Percentiles rank a stretch among this genome's conserved stretches.
Conservation (phyloP, 768 basidiomycete genomes). For the Erythrobasidium yunnanense region DNA sequence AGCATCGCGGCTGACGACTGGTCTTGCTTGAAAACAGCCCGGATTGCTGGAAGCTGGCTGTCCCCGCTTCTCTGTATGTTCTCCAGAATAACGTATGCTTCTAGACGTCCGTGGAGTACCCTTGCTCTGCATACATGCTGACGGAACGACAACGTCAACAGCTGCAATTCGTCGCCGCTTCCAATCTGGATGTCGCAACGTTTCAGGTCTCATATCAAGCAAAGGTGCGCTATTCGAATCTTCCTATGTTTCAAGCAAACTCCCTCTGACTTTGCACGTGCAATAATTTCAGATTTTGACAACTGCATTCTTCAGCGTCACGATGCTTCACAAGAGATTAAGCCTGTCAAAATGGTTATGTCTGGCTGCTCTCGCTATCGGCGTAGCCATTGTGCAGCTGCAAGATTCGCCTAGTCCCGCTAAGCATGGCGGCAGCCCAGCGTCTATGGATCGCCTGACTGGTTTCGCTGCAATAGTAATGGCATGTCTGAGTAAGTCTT, state of each 20-base stretch:
- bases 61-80: conserved; percentile 85
- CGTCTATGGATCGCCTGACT: conserved; percentile 66
- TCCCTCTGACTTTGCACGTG: conserved; percentile 43
- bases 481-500: conserved; percentile 58
- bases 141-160: no score
- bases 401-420: conserved; percentile 49
- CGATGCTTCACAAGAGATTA: conserved; percentile 63
- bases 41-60: conserved; percentile 95
- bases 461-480: conserved; percentile 81
- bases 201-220: conserved; percentile 98
- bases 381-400: conserved; percentile 56
- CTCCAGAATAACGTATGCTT: conserved; percentile 29
- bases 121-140: conserved; percentile 55
- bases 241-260: no score
- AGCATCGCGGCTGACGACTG: no score
- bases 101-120: no score
- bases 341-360: conserved; percentile 64
- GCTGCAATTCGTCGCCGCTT: conserved; percentile 85
- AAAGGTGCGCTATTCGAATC: no score
- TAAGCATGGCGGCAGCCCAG: conserved; percentile 33
- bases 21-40: no score
- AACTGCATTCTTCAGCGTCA: conserved; percentile 79
- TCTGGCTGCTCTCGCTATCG: conserved; percentile 42
- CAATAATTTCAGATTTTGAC: conserved; percentile 61
- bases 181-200: conserved; percentile 85